Percentiles rank a stretch among this genome's conserved stretches.
These are phyloP conservation scores for Gracilariopsis chorda DNA, from an alignment of 23 red algal species.

Conservation along the genomic window DNA sequence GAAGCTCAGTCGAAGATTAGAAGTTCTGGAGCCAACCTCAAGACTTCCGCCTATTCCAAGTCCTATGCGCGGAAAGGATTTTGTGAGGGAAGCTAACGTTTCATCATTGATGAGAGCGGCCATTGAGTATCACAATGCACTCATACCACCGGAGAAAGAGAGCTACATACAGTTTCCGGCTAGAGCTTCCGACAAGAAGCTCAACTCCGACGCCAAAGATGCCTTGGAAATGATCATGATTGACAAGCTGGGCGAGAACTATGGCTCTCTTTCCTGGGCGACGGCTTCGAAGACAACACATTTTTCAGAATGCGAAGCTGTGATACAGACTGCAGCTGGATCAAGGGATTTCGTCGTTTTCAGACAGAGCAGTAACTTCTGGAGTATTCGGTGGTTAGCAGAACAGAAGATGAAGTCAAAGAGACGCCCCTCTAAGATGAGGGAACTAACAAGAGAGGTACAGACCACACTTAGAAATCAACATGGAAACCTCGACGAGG, in stretches of 20 bases:
- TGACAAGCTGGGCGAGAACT: neutral
- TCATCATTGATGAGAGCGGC: neutral
- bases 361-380: neutral
- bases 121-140: neutral
- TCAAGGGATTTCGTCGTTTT: conserved; percentile 5
- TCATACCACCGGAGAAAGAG: neutral
- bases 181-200: neutral
- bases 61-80: neutral
- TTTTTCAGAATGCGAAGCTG: neutral
- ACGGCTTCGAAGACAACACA: neutral
- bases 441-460: too few relatives aligned
- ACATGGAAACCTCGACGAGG: too few relatives aligned
- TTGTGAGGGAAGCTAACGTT: neutral
- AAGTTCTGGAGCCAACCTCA: neutral
- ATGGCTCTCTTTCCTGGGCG: neutral
- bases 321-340: neutral
- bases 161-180: neutral
- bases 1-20: neutral
- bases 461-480: too few relatives aligned
- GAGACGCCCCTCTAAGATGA: too few relatives aligned
- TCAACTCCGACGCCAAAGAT: neutral
- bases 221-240: neutral
- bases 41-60: conserved; percentile 4
- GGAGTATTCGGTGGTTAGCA: neutral
- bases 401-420: conserved; percentile 19